These are phyloP conservation scores for Schoenoplectus tabernaemontani DNA, from an alignment of 202 grass and related monocot genomes.

Conservation along the genomic window DNA sequence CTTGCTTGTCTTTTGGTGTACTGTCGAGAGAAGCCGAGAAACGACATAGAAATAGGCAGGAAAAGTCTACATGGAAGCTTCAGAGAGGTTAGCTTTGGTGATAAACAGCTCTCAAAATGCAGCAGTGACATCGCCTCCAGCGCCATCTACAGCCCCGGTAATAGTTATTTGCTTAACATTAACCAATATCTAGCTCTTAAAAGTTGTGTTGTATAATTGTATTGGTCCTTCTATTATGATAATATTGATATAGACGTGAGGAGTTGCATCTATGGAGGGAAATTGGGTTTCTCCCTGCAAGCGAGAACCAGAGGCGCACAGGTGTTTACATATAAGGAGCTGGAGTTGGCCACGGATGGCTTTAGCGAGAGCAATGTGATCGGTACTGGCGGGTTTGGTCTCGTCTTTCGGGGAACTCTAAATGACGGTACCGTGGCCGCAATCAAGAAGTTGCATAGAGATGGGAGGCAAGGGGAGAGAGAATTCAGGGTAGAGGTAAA, in stretches of 20 bases:
- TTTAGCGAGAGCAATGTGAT: constrained; percentile 81
- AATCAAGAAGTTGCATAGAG: constrained; percentile 71
- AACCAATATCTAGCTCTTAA: background rate
- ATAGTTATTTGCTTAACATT: background rate
- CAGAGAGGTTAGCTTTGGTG: constrained; percentile 22
- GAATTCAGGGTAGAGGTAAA: constrained; percentile 91
- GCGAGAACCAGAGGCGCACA: constrained; percentile 45
- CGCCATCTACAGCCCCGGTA: constrained; percentile 34
- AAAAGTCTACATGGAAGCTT: constrained; percentile 27
- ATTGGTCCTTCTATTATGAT: background rate
- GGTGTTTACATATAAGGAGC: constrained; percentile 94
- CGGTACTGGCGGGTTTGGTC: constrained; percentile 43
- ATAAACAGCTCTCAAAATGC: constrained; percentile 8
- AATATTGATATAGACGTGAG: constrained; percentile 21
- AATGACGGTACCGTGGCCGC: constrained; percentile 72
- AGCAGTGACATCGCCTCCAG: constrained; percentile 8
- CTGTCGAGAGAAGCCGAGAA: constrained; percentile 25
- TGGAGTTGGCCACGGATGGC: constrained; percentile 74
- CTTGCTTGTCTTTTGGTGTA: constrained; percentile 11
- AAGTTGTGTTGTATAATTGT: background rate
- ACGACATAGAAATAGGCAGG: background rate
- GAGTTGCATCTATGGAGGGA: constrained; percentile 66
- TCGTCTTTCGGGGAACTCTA: constrained; percentile 63
- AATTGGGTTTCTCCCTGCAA: constrained; percentile 49
- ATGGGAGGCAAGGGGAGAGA: constrained; percentile 81